Base-by-base conservation (phyloP, 2,329 filamentous ascomycete species). In the Fusarium sp. region DNA sequence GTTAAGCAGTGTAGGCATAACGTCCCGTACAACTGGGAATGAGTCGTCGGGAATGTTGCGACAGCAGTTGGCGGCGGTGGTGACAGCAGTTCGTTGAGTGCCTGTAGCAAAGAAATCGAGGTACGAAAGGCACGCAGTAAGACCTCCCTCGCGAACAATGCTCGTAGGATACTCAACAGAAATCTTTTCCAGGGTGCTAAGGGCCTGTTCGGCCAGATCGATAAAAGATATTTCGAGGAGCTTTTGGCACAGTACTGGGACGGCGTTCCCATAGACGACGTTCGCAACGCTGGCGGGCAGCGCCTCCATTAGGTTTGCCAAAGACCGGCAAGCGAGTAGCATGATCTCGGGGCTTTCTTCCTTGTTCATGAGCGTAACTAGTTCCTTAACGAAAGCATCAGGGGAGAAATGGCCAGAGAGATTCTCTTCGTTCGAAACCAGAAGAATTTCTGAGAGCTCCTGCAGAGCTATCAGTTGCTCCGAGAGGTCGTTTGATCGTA, bases 231-330 rank as follows among this genome's bases (percentile, higher is more conserved):
- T 98, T 80, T 98, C 94, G 65, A 98, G 85, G 30, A 99, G 85
- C 81, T 98, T 99, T 77, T 95, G 93, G 81, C 96, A 98, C 26
- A 99, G 84, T 14, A 99, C 90, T 4, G 96, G 94, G 7, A 99
- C 96, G 34, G 96, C 96, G 51, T 94, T 93, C n/a, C 94, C 95
- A 77, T 98, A 98, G 6, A 98, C 96, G 16, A 99, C 94, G 77
- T 97, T 98, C 14, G 94, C 93, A 50, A 96, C 96, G 60, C 95
- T 95, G 34, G 93, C 91, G 21, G 96, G 94, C 30, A 99, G 84
- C 26, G 95, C 97, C 79, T 99, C 96, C 96, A 99, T 99, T 58
- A 99, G 81, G 78, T 99, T 98, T 63, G 96, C 96, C 74, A 99
- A 87, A 79, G 93, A 98, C 64, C 97, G 92, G 77, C 96, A 99